Evolutionary conservation across 306 rosid genomes (phyloP), one percentile per base, ranked within the genome.

Genomic region (Ormosia emarginata): DNA sequence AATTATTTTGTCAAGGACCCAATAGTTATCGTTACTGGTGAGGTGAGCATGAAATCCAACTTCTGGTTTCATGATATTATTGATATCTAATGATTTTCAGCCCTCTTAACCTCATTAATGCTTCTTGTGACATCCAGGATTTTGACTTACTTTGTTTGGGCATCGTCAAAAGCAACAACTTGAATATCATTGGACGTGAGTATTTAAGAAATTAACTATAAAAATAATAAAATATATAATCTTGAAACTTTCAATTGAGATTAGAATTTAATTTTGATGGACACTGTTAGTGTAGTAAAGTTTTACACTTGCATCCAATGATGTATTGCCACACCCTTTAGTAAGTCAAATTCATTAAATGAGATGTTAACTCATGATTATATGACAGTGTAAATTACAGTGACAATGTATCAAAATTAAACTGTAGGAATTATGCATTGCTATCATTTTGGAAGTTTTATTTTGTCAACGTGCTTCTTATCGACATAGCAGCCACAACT

Each of bases 171-270:
- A 93, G 99, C 75, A 71, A 50, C 59, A 78, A 79, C 69, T 65
- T 93, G 49, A 87, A 96, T 71, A 86, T 96, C 77, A 90, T 96
- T 52, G 99, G 99, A 85, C 97, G 98, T 96, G 75, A 93, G 99
- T 79, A 80, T 85, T 81, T 83, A 68, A 46, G 15, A 47, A 50
- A 72, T 46, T 72, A 8, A 72, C 56, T 72, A 8, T 24, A 32
- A 59, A 64, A 41, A 24, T 24, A 24, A 24, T 24, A 24, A 24
- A 24, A 4, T 7, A 39, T 72, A 56, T 53, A 17, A 34, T 55
- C 65, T 56, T 66, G 46, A 55, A 83, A 24, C 46, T 61, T 52
- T 62, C n/a, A 43, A 8, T 78, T 43, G 17, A 6, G 29, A 53
- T 73, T 65, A 33, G 24, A 24, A 24, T 24, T 24, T 1, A 24